Conservation (phyloP, 257 asterid species). For the Solanum pimpinellifolium region DNA sequence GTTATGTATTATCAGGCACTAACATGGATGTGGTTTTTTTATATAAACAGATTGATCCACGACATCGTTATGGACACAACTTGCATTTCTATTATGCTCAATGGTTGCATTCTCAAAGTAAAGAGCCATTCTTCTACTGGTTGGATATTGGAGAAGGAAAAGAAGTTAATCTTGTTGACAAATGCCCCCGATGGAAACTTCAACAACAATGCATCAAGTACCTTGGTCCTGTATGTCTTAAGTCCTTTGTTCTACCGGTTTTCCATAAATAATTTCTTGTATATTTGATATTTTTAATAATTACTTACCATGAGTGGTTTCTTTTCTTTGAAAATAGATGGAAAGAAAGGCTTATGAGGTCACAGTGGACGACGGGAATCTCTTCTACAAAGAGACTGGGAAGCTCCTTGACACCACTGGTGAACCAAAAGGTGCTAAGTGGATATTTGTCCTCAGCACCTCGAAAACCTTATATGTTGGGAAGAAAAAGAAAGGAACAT, state of each 20-base stretch:
- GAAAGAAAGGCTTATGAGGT: conserved; percentile 54
- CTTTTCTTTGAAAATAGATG: conserved; percentile 19
- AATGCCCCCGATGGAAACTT: conserved; percentile 57
- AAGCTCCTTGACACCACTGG: conserved; percentile 27
- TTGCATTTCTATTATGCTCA: conserved; percentile 45
- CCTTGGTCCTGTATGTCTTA: conserved; percentile 43
- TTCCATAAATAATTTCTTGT: background rate
- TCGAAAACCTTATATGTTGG: conserved; percentile 35
- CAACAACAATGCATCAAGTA: conserved; percentile 65
- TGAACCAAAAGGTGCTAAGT: conserved; percentile 30
- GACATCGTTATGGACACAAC: conserved; percentile 67
- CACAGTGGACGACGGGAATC: conserved; percentile 31
- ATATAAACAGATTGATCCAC: conserved; percentile 41
- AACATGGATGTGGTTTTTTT: background rate
- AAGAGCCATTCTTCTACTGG: conserved; percentile 54
- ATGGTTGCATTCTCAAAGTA: conserved; percentile 58
- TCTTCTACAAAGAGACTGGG: conserved; percentile 40
- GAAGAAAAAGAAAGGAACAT: conserved; percentile 49
- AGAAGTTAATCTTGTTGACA: conserved; percentile 39
- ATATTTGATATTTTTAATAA: background rate
- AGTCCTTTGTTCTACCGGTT: background rate
- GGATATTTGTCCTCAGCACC: conserved; percentile 56
- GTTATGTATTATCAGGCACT: background rate
- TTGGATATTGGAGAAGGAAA: conserved; percentile 65
- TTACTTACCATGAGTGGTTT: background rate